A percentile compares a stretch with the other conserved stretches of the same genome.
phyloP scores from a whole-genome alignment of 495 filamentous ascomycete genomes.

The Letharia lupina region DNA sequence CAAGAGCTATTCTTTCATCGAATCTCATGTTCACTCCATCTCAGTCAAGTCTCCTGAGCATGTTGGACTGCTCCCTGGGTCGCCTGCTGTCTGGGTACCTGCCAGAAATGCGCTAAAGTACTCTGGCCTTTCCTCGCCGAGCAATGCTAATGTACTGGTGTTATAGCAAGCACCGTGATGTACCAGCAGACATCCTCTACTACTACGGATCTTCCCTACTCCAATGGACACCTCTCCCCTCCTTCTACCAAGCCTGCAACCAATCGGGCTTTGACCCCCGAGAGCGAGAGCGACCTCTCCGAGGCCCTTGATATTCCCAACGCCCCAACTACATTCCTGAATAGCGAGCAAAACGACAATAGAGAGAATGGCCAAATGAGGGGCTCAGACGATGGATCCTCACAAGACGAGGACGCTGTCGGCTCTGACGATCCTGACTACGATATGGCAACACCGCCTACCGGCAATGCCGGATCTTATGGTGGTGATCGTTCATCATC shows the following conservation, averaged over 20 bases:
- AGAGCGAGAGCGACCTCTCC: constrained; percentile 46
- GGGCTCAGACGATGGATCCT: constrained; percentile 39
- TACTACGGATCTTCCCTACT: constrained; percentile 16
- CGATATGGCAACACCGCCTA: constrained; percentile 55
- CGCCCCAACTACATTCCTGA: constrained; percentile 27
- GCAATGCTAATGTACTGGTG: constrained; percentile 26
- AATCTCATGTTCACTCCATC: background rate
- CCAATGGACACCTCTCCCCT: constrained; percentile 27
- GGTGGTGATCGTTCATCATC: constrained; percentile 57
- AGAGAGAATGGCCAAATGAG: constrained; percentile 29
- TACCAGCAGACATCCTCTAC: constrained; percentile 20
- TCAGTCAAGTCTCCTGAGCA: constrained; percentile 3
- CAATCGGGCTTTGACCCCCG: constrained; percentile 32
- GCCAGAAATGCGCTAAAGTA: constrained; percentile 13
- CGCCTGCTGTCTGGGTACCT: constrained; percentile 16
- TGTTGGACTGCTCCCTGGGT: constrained; percentile 15
- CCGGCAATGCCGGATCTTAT: constrained; percentile 40
- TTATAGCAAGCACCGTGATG: constrained; percentile 27
- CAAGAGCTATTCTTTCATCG: constrained; percentile 19
- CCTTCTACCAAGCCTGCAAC: constrained; percentile 23
- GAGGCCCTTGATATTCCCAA: constrained; percentile 38
- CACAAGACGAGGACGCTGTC: constrained; percentile 55
- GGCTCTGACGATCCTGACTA: constrained; percentile 76
- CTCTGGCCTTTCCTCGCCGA: background rate
- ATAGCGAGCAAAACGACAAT: constrained; percentile 20